Conservation (phyloP, 345 rosid species). For the Orychophragmus violaceus region DNA sequence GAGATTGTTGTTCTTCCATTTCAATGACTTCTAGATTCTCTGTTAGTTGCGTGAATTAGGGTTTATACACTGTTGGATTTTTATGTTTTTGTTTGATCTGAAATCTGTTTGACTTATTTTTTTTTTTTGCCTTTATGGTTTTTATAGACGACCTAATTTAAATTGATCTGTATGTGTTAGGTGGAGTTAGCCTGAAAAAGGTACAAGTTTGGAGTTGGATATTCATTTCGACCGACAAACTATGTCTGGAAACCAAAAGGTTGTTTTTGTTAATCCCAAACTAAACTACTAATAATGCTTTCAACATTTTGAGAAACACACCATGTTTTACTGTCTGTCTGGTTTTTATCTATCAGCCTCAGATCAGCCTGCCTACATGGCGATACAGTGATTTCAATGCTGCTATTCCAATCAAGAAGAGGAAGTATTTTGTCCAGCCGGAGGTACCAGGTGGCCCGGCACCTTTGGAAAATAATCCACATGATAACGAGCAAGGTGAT, state of each 20-base stretch:
- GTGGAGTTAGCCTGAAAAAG: constrained; percentile 22
- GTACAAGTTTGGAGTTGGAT: constrained; percentile 2
- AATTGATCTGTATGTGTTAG: constrained; percentile 1
- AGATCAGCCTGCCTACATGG: constrained; percentile 36
- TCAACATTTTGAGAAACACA: background rate
- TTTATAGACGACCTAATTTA: background rate
- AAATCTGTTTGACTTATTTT: constrained; percentile 4
- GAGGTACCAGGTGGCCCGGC: constrained; percentile 33
- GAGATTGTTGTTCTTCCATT: background rate
- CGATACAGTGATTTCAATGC: constrained; percentile 51
- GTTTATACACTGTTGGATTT: constrained; percentile 1
- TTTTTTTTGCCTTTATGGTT: background rate
- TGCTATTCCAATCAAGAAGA: constrained; percentile 80
- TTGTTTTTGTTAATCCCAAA: constrained; percentile 18
- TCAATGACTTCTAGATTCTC: background rate
- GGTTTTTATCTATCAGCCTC: constrained; percentile 35
- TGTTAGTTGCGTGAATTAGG: constrained; percentile 14
- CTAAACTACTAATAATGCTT: background rate
- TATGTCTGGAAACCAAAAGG: constrained; percentile 57
- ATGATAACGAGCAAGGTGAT: constrained; percentile 21
- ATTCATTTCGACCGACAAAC: constrained; percentile 20
- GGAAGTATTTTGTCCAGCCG: constrained; percentile 47
- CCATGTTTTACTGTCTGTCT: background rate
- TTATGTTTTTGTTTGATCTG: background rate
- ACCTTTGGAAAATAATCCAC: constrained; percentile 10